Percentiles rank a stretch among this genome's conserved stretches.
Conservation (phyloP, 148 eudicot species). For the Silene conica region DNA sequence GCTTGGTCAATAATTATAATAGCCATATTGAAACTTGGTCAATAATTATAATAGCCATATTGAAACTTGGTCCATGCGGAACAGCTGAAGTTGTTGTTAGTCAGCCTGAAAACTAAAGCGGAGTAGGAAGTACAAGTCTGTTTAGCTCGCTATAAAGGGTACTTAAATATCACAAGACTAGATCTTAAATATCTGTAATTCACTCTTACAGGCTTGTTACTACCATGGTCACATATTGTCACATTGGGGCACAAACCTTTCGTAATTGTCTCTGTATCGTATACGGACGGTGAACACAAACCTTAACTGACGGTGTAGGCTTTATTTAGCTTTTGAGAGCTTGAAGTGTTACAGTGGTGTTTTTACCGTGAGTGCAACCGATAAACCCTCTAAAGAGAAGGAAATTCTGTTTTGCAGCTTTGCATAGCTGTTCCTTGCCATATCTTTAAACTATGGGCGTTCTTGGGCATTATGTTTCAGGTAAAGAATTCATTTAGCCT, state of each 20-base stretch:
- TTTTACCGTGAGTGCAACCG: neutral
- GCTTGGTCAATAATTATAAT: no score
- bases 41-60: no score
- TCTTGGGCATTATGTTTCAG: conserved; percentile 91
- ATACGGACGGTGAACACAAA: neutral
- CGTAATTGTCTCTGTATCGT: neutral
- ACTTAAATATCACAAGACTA: no score
- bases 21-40: no score
- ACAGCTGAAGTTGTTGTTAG: no score
- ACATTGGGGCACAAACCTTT: neutral
- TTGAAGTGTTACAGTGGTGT: neutral
- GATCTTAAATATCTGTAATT: no score
- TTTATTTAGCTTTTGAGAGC: neutral
- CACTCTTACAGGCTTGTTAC: neutral
- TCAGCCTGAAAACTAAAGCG: no score
- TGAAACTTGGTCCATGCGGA: no score
- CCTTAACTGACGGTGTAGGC: neutral
- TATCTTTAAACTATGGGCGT: conserved; percentile 94
- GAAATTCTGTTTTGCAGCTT: conserved; percentile 43
- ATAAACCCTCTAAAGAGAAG: neutral
- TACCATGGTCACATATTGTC: neutral
- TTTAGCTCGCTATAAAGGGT: no score
- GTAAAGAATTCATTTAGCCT: conserved; percentile 31
- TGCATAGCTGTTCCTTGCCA: conserved; percentile 97
- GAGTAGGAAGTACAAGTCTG: no score